Evolutionary conservation across 1,139 yeast species (phyloP).

Genomic region (Nakaseomyces nivariensis): DNA sequence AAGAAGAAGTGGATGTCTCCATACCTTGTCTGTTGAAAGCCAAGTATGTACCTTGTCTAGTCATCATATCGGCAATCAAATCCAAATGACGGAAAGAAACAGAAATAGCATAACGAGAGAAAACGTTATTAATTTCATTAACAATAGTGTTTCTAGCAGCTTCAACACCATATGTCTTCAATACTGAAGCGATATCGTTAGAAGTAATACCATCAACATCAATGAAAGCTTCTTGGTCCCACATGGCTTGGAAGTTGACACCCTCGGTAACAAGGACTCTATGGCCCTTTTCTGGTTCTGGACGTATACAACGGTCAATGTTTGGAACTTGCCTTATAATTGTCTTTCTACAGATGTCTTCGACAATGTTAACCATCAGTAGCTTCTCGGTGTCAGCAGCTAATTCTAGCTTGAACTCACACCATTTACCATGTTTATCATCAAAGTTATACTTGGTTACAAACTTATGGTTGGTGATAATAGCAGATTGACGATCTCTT

Average conservation of each 20-base stretch:
- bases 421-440: conserved; percentile 83
- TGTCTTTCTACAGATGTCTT: conserved; percentile 78
- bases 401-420: conserved; percentile 77
- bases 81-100: conserved; percentile 93
- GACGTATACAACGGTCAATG: conserved; percentile 90
- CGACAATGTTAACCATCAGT: conserved; percentile 94
- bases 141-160: conserved; percentile 98
- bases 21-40: conserved; percentile 98
- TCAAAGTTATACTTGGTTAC: conserved; percentile 81
- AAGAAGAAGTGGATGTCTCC: conserved; percentile 88
- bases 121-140: conserved; percentile 89
- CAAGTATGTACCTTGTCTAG: conserved; percentile 92
- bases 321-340: conserved; percentile 89
- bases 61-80: conserved; percentile 97
- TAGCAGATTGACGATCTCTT: conserved; percentile 76
- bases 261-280: conserved; percentile 92
- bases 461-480: conserved; percentile 60
- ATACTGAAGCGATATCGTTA: conserved; percentile 86
- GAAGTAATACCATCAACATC: conserved; percentile 82
- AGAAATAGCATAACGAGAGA: conserved; percentile 91
- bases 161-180: conserved; percentile 92
- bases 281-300: conserved; percentile 56
- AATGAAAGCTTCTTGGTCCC: conserved; percentile 92
- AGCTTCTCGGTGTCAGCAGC: conserved; percentile 84
- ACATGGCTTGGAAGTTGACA: conserved; percentile 94